Evolutionary conservation across 176 grass and related monocot genomes (phyloP), one percentile per base, ranked within the genome.

Genomic region (Pontederia paniculata): DNA sequence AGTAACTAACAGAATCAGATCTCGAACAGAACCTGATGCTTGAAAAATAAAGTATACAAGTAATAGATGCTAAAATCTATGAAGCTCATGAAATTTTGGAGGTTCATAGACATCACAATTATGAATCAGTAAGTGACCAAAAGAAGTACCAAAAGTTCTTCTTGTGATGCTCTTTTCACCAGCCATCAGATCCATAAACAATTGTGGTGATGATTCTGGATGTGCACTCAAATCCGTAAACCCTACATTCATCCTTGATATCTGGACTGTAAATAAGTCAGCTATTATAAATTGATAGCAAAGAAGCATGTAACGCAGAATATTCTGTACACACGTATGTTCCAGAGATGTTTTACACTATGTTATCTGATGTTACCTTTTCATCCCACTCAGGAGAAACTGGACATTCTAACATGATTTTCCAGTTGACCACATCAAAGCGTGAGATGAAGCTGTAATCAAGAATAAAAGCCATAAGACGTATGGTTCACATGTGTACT

Each of bases 211-310:
- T 71, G 81, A 68, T 77, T 83, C 72, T 56, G 83, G 74, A 59
- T 61, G 79, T 64, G 71, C 23, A 64, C 60, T 83, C 82, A 90
- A 58, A 82, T 97, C 86, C 72, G 84, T 74, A 69, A 86, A 74
- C 63, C 16, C 57, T 61, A 76, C 80, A 70, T 67, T 71, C 76
- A 71, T 78, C 72, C 71, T 90, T 82, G 81, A 73, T 65, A 97
- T 90, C 91, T 97, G 91, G 86, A 97, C 91, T 90, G 91, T 97
- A 81, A 90, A 81, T 77, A 97, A 83, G 91, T 97, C 86, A 90
- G 86, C 76, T 60, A 76, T 84, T 60, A 73, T 67, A 72, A 70
- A 70, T 78, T 10, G 57, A 66, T 50, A 17, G 10, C 25, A 57
- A 19, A 28, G 19, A 65, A 70, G 46, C 25, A 61, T 64, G 54